Conservation (phyloP, 225 moss, liverwort and hornwort species). For the Sphagnum contortum region DNA sequence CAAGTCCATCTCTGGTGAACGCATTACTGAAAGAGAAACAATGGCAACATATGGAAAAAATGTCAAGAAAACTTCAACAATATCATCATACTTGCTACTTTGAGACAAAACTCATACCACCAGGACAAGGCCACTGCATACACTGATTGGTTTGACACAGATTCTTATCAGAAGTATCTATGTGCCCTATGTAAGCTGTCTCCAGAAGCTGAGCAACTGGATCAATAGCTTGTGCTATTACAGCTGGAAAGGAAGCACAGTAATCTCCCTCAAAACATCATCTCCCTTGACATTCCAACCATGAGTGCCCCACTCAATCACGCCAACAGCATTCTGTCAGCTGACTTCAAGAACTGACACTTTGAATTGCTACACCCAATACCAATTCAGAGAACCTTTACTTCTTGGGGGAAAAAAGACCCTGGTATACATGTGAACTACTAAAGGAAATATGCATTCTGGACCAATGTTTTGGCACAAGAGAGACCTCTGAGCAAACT, state of each 20-base stretch:
- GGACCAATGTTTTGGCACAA: no score
- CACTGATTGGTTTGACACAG: neutral
- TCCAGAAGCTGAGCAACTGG: slow-evolving; percentile 16
- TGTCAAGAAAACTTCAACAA: no score
- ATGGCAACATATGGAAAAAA: slow-evolving; percentile 4
- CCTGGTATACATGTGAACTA: no score
- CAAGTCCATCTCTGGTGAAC: slow-evolving; percentile 45
- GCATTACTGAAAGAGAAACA: slow-evolving; percentile 24
- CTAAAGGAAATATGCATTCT: no score
- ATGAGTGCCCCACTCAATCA: slow-evolving; percentile 3
- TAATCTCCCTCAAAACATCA: slow-evolving; percentile 16
- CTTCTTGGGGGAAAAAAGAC: no score
- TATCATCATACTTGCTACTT: no score
- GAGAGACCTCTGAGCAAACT: no score
- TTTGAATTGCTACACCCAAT: no score
- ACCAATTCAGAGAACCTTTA: no score
- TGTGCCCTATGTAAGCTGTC: slow-evolving; percentile 16
- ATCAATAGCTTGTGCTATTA: slow-evolving; percentile 12
- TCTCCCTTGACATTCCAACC: slow-evolving; percentile 8
- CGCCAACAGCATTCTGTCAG: slow-evolving; percentile 5
- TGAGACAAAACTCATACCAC: no score
- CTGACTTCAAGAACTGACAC: neutral
- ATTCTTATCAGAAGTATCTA: slow-evolving; percentile 7
- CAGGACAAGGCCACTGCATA: no score
- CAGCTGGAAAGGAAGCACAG: slow-evolving; percentile 11